These are phyloP conservation scores for Paraurostyla sp. DNA, from an alignment of 73 alveolate genomes.

Conservation along the genomic window DNA sequence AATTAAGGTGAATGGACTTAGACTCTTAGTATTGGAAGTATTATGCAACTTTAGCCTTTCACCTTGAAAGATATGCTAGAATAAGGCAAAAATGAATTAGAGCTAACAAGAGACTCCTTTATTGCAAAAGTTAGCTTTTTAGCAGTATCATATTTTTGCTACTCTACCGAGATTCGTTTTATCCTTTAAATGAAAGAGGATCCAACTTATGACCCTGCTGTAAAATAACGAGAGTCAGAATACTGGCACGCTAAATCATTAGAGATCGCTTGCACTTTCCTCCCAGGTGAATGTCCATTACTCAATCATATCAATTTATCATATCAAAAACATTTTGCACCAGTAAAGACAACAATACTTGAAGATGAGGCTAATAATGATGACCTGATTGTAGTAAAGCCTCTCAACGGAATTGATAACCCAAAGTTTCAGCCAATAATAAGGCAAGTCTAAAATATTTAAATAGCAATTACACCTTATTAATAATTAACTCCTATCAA, in stretches of 20 bases:
- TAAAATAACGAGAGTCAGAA: slow-evolving; percentile 48
- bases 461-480: slow-evolving; percentile 60
- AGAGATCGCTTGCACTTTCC: slow-evolving; percentile 53
- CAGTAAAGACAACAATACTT: slow-evolving; percentile 47
- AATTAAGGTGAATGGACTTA: slow-evolving; percentile 73
- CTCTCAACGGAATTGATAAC: slow-evolving; percentile 59
- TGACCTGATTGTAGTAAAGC: slow-evolving; percentile 57
- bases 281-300: slow-evolving; percentile 66
- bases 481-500: slow-evolving; percentile 41
- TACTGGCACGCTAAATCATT: slow-evolving; percentile 70
- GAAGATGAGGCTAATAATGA: slow-evolving; percentile 56
- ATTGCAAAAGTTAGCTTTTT: slow-evolving; percentile 60
- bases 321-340: slow-evolving; percentile 66
- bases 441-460: neutral
- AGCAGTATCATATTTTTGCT: slow-evolving; percentile 71
- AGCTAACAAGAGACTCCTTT: slow-evolving; percentile 68
- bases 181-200: slow-evolving; percentile 72
- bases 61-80: slow-evolving; percentile 39
- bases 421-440: slow-evolving; percentile 64
- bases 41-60: slow-evolving; percentile 68
- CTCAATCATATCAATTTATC: slow-evolving; percentile 50
- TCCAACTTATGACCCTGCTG: slow-evolving; percentile 48
- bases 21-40: slow-evolving; percentile 64
- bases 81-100: slow-evolving; percentile 63
- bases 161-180: slow-evolving; percentile 73